These are phyloP conservation scores for Lecanosticta acicola DNA, from an alignment of 2,329 filamentous ascomycete species.

Conservation along the genomic window DNA sequence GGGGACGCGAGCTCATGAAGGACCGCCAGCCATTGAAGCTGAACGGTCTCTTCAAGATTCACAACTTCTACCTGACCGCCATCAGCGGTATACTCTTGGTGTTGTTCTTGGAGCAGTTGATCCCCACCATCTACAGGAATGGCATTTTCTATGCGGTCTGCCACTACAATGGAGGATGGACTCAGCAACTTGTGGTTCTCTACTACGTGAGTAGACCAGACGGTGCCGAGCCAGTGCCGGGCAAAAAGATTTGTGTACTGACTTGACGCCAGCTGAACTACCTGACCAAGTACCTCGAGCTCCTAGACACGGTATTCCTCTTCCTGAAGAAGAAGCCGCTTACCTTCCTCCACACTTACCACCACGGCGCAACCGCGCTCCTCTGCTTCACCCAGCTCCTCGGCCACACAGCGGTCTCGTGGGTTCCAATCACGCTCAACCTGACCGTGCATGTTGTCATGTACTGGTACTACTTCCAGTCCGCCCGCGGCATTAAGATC, in stretches of 20 bases:
- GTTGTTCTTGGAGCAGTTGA: slow-evolving; percentile 85
- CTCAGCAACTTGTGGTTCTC: slow-evolving; percentile 81
- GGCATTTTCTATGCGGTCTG: slow-evolving; percentile 91
- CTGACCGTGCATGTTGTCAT: slow-evolving; percentile 93
- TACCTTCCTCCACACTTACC: slow-evolving; percentile 98
- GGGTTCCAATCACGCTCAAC: slow-evolving; percentile 91
- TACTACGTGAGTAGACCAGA: slow-evolving; percentile 95
- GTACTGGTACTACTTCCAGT: slow-evolving; percentile 99
- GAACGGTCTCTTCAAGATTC: slow-evolving; percentile 83
- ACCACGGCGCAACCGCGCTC: slow-evolving; percentile 92
- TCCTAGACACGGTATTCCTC: slow-evolving; percentile 91
- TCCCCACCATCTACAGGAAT: slow-evolving; percentile 72
- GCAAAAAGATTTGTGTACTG: neutral
- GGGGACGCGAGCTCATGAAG: slow-evolving; percentile 88
- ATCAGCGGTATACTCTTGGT: slow-evolving; percentile 75
- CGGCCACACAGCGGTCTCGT: slow-evolving; percentile 86
- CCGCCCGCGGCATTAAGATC: slow-evolving; percentile 86
- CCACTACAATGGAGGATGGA: slow-evolving; percentile 78
- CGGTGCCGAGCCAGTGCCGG: neutral
- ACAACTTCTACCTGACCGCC: slow-evolving; percentile 89
- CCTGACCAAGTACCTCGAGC: slow-evolving; percentile 93
- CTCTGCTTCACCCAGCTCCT: slow-evolving; percentile 97
- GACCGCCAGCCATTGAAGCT: slow-evolving; percentile 79
- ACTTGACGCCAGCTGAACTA: slow-evolving; percentile 72
- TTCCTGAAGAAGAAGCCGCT: slow-evolving; percentile 99